phyloP scores from a whole-genome alignment of 2,329 filamentous ascomycete genomes.

The Talaromyces rugulosus region DNA sequence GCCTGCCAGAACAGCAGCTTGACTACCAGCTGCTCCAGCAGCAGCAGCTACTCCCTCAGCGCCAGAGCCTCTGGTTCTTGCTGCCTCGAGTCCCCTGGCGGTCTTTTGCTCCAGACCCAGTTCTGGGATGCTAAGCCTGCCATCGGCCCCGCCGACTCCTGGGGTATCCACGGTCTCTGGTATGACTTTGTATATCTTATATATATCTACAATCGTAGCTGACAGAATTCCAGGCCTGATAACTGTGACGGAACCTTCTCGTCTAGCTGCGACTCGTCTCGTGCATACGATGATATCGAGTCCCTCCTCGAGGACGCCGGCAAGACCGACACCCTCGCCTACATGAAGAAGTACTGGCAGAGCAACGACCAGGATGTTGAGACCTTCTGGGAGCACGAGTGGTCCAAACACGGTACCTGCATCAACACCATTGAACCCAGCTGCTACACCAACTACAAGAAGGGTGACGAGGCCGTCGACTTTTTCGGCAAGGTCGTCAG shows the following conservation, averaged over 20 bases:
- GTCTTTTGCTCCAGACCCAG: conserved; percentile 54
- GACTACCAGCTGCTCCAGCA: conserved; percentile 51
- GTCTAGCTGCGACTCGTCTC: conserved; percentile 50
- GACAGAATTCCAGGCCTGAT: conserved; percentile 35
- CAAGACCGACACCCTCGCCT: conserved; percentile 47
- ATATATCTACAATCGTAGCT: background rate
- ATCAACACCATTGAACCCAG: conserved; percentile 62
- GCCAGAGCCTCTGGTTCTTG: conserved; percentile 43
- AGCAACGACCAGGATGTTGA: conserved; percentile 52
- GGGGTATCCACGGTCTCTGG: conserved; percentile 58
- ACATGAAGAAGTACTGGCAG: conserved; percentile 61
- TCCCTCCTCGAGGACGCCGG: conserved; percentile 50
- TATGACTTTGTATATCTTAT: conserved; percentile 20
- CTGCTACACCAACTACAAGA: conserved; percentile 57
- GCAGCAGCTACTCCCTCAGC: conserved; percentile 19
- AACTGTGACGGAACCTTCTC: conserved; percentile 57
- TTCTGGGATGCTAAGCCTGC: conserved; percentile 57
- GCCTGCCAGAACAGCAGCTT: conserved; percentile 36
- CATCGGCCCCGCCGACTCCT: conserved; percentile 52
- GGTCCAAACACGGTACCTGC: conserved; percentile 69
- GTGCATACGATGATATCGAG: conserved; percentile 56
- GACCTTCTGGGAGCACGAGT: conserved; percentile 66
- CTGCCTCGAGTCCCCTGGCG: conserved; percentile 58
- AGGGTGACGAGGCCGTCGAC: conserved; percentile 55
- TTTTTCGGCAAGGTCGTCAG: conserved; percentile 54